Base-by-base conservation (phyloP, 768 basidiomycete species). In the Agaricus blazei region DNA sequence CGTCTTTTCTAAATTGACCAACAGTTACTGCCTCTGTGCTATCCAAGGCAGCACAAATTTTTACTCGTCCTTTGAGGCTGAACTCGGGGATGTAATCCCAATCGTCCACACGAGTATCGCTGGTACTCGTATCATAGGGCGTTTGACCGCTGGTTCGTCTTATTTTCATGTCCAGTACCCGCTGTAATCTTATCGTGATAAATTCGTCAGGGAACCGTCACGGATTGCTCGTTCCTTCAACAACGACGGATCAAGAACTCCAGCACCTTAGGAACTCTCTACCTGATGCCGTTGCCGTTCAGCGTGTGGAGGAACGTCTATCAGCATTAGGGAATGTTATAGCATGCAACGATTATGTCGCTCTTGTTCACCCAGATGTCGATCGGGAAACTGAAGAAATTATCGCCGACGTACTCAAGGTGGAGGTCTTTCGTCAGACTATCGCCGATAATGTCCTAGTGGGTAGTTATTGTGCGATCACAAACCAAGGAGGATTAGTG, bases 371-470 rank as follows among this genome's bases (percentile, higher is more conserved):
- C 70, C 97, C 97, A 7, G 97, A 99, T 62, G 75, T 98, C 58
- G 97, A 98, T 74, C 85, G 97, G 59, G 97, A 98, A 73, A 99
- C 97, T 24, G 97, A 99, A 68, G 97, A 99, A 72, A 98, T 99
- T 74, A 98, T 99, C 72, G 97, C 97, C 28, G 97, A 99, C 69
- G 93, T 97, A 19, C 83, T 99, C 62, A 98, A 98, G 71, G 97
- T 98, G 59, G 97, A 99, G 69, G 97, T 98, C 4, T 99, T 99
- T 76, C 80, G 97, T 47, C 97, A 99, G 71, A 99, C 94, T 9
- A 79, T 99, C 61, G 97, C 97, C 11, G 88, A 92, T 62, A 98
- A 98, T 73, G 95, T 95, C 48, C 84, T 99, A 44, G 96, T 98
- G 41, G 97, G 97, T 40, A 91, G 88, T 57, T 99, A 98, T 69